Base-by-base conservation (phyloP, 2,329 filamentous ascomycete genomes). In the Dothidotthia symphoricarpi region DNA sequence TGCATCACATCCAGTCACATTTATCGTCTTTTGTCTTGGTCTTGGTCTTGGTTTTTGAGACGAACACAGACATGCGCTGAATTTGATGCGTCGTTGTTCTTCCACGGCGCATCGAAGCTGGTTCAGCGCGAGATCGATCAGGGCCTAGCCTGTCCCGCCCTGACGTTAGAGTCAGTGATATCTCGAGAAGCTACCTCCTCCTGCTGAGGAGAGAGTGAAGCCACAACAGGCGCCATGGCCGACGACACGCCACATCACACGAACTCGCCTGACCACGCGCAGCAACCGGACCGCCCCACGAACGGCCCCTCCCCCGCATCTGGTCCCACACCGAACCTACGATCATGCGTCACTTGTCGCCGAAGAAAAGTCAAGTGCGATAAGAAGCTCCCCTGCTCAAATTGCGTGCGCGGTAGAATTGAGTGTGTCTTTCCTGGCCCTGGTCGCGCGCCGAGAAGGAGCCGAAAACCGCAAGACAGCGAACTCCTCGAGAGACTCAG, bases 351-450 rank as follows among this genome's bases (percentile, higher is more conserved):
- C 27, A 66, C 62, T 24, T 66, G 63, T 40, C 55, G 63, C 9
- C 49, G 51, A 36, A 71, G 82, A 45, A 85, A 86, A 64, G 85
- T 89, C 37, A 83, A 84, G 56, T 89, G 85, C 73, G 83, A 89
- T 70, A 88, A 88, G 70, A 75, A 79, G 55, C 80, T 86, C 72
- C 83, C 85, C 12, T 89, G 85, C 64, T 80, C 80, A 53, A 88
- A 89, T 63, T 89, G 85, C 63, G 77, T 78, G 28, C 79, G 83
- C 48, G 83, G 82, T 27, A 71, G 82, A 52, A 85, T 85, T 41
- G 78, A 83, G 51, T 89, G 85, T 63, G 70, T 87, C 32, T 89
- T 86, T 58, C 85, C 85, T 1, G 82, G 83, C 2, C 85, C 85
- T 1, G 85, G 85, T 8, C 76, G 85, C 38, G 84, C 85, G 5